phyloP scores from a whole-genome alignment of 768 basidiomycete genomes.

The Leccinum olivaceopallidum region DNA sequence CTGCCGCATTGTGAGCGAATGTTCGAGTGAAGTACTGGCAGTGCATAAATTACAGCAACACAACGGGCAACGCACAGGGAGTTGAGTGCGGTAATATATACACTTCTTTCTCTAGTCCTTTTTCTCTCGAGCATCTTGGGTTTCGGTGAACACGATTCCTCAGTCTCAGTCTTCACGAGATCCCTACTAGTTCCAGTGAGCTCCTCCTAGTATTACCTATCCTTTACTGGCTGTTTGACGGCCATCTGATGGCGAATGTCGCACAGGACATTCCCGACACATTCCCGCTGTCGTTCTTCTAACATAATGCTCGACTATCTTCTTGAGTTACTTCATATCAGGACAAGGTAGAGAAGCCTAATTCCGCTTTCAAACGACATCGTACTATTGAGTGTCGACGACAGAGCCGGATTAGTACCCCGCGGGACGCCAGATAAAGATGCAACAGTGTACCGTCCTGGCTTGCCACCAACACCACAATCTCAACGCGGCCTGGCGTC shows the following conservation, averaged over 20 bases:
- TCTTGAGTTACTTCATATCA: not conserved
- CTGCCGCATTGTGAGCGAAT: no score
- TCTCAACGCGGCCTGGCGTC: not conserved
- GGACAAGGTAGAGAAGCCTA: constrained; percentile 1
- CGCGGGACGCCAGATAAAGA: not conserved
- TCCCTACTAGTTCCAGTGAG: not conserved
- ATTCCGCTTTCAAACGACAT: not conserved
- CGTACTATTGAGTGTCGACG: not conserved
- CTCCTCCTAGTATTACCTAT: not conserved
- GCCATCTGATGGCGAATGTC: not conserved
- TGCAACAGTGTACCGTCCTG: not conserved
- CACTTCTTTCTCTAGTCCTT: not conserved
- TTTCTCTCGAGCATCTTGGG: not conserved
- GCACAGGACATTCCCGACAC: not conserved
- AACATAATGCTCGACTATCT: constrained; percentile 1
- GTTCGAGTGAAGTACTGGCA: no score
- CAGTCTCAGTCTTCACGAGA: not conserved
- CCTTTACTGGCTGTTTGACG: not conserved
- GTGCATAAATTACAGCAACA: not conserved
- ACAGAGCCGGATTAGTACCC: constrained; percentile 8
- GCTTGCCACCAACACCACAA: not conserved
- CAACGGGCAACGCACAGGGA: not conserved
- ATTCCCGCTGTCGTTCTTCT: not conserved
- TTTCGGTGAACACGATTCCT: not conserved
- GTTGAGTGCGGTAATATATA: not conserved